These are phyloP conservation scores for Solanum ossicruentum DNA, from an alignment of 257 asterid genomes.

Conservation along the genomic window DNA sequence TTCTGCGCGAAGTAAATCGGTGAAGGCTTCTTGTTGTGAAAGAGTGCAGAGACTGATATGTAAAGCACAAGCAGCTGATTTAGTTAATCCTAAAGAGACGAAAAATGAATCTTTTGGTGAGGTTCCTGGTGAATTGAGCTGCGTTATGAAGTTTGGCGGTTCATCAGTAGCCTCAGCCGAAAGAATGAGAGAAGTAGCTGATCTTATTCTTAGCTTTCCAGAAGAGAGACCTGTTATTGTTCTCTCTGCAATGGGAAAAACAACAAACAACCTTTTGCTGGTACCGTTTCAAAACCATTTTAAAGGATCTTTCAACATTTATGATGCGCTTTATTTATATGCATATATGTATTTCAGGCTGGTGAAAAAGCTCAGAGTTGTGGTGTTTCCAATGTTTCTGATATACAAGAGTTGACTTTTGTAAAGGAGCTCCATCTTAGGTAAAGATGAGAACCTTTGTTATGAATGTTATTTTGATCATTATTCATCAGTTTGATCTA, in stretches of 20 bases:
- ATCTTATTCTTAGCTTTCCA: conserved; percentile 59
- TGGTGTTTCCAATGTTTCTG: conserved; percentile 64
- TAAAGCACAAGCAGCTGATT: conserved; percentile 20
- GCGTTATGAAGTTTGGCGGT: conserved; percentile 85
- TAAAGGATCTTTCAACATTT: neutral
- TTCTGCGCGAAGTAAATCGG: conserved; percentile 11
- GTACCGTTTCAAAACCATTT: conserved; percentile 3
- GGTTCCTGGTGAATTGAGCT: conserved; percentile 19
- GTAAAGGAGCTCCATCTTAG: conserved; percentile 60
- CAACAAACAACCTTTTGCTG: conserved; percentile 56
- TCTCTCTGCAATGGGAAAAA: conserved; percentile 88
- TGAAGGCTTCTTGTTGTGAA: conserved; percentile 7
- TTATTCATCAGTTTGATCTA: neutral
- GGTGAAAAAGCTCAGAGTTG: conserved; percentile 83
- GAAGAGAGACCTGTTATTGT: conserved; percentile 73
- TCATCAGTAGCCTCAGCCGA: conserved; percentile 68
- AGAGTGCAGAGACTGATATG: conserved; percentile 15
- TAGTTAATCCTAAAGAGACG: conserved; percentile 23
- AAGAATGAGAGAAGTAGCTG: conserved; percentile 64
- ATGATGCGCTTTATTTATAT: neutral
- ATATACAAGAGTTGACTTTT: conserved; percentile 47
- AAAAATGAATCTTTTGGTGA: conserved; percentile 14
- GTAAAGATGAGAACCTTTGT: conserved; percentile 8
- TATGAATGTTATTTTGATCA: neutral
- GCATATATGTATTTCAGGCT: conserved; percentile 27